A percentile compares a stretch with the other conserved stretches of the same genome.
Evolutionary conservation across 2,329 filamentous ascomycete species (phyloP).

Genomic region (Verticillium klebahnii): DNA sequence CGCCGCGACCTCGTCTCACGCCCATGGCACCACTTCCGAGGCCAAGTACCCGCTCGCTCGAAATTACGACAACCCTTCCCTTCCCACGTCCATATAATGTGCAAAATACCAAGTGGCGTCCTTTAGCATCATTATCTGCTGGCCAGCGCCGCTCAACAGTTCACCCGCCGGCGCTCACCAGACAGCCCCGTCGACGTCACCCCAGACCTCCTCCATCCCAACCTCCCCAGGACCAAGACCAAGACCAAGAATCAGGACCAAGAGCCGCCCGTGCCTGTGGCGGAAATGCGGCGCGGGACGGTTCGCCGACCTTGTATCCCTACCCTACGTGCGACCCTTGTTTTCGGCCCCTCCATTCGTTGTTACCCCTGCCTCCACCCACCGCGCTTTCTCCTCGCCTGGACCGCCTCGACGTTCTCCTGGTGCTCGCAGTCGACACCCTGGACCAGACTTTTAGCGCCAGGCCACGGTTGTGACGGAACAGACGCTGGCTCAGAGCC

Average conservation of each 20-base stretch:
- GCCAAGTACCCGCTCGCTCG: not conserved
- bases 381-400: not conserved
- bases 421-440: not conserved
- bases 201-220: not conserved
- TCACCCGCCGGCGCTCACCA: not conserved
- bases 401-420: not conserved
- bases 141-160: not conserved
- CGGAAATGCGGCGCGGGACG: not conserved
- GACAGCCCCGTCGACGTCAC: not conserved
- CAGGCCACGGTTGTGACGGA: not conserved
- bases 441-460: not conserved
- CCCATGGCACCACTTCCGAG: not conserved
- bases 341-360: not conserved
- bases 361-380: not conserved
- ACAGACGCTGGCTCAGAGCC: not conserved
- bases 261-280: not conserved
- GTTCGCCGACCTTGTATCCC: not conserved
- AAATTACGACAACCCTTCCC: not conserved
- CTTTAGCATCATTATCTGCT: not conserved
- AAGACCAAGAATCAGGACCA: not conserved
- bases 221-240: not conserved
- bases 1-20: not conserved
- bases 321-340: conserved; percentile 2
- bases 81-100: not conserved
- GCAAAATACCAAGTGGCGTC: not conserved